Percentiles rank a stretch among this genome's conserved stretches.
Evolutionary conservation across 768 basidiomycete genomes (phyloP).

Genomic region (Dictyophora rubrovolvata): DNA sequence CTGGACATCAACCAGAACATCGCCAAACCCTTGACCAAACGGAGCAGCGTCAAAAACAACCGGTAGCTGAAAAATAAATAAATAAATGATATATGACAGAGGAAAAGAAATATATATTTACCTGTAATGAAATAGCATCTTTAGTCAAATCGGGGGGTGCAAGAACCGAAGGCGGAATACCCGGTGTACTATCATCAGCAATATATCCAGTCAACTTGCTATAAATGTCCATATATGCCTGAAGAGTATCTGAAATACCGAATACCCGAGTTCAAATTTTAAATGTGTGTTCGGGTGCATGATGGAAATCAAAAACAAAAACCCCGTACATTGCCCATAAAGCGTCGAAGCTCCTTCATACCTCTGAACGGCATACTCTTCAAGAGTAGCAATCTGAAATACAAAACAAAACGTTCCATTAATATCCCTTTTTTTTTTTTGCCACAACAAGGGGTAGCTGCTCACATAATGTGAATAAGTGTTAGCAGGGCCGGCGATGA

Average conservation of each 20-base stretch:
- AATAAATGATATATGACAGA: not conserved
- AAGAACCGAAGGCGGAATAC: conserved; percentile 48
- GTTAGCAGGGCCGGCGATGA: conserved; percentile 74
- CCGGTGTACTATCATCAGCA: conserved; percentile 31
- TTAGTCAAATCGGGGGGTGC: conserved; percentile 55
- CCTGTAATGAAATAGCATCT: conserved; percentile 60
- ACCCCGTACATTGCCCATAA: conserved; percentile 63
- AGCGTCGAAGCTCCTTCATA: conserved; percentile 78
- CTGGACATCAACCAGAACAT: conserved; percentile 45
- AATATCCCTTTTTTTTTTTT: too few relatives aligned
- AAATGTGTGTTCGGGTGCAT: not conserved
- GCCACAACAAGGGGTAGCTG: not conserved
- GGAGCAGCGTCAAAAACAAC: conserved; percentile 55
- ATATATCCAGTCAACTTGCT: conserved; percentile 54
- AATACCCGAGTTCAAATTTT: not conserved
- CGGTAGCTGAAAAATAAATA: conserved; percentile 30
- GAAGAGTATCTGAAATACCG: conserved; percentile 53
- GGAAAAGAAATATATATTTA: too few relatives aligned
- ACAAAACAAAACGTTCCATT: too few relatives aligned
- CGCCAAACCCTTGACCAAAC: conserved; percentile 50
- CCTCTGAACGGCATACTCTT: conserved; percentile 66
- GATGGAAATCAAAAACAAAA: conserved; percentile 5
- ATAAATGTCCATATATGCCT: conserved; percentile 73
- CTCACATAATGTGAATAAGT: conserved; percentile 63
- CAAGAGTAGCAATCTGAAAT: conserved; percentile 37